phyloP scores from a whole-genome alignment of 805 yeast species.

The Saccharomyces kudriavzevii region DNA sequence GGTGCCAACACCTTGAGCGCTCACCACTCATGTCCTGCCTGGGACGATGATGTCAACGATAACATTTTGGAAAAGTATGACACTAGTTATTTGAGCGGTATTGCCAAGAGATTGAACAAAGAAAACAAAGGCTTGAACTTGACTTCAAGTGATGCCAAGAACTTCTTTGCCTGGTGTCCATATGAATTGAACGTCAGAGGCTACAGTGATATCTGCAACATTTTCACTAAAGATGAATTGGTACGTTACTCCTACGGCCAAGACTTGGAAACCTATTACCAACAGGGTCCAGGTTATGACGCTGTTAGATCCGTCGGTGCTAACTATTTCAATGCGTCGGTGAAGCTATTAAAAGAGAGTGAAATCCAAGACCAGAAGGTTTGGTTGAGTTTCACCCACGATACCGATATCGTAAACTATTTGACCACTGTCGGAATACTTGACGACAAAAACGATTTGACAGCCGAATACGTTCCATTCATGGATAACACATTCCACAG shows the following conservation, averaged over 20 bases:
- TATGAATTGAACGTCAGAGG: constrained; percentile 69
- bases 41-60: constrained; percentile 19
- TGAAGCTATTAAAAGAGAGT: constrained; percentile 41
- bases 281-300: constrained; percentile 56
- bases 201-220: constrained; percentile 55
- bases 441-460: constrained; percentile 32
- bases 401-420: constrained; percentile 41
- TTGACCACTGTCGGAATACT: constrained; percentile 57
- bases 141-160: constrained; percentile 43
- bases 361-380: constrained; percentile 44
- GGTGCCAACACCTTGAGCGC: constrained; percentile 49
- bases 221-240: constrained; percentile 63
- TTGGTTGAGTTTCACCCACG: constrained; percentile 53
- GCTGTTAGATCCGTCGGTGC: constrained; percentile 53
- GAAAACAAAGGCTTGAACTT: constrained; percentile 48
- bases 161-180: constrained; percentile 58
- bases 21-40: constrained; percentile 36
- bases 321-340: constrained; percentile 45
- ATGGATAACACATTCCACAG: constrained; percentile 38
- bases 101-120: constrained; percentile 43
- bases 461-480: constrained; percentile 39
- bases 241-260: constrained; percentile 50
- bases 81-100: constrained; percentile 38
- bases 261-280: constrained; percentile 54
- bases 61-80: constrained; percentile 15